Conservation (phyloP, 495 filamentous ascomycete species). For the Penicillium steckii region DNA sequence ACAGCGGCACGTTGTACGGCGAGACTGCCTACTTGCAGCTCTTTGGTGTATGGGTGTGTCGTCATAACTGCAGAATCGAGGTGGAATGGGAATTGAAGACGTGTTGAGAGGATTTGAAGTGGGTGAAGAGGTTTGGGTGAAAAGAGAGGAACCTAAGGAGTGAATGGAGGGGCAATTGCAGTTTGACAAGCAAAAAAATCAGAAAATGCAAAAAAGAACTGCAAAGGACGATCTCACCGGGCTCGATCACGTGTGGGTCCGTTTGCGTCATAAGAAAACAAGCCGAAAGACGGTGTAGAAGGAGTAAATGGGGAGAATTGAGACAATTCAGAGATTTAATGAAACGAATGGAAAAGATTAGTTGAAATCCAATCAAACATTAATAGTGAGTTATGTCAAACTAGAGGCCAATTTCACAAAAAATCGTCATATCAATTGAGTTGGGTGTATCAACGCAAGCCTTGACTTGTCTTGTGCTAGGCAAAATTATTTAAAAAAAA, state of each 20-base stretch:
- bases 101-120: neutral
- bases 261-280: constrained; percentile 3
- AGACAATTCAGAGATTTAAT: too few relatives aligned
- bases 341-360: too few relatives aligned
- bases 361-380: too few relatives aligned
- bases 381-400: too few relatives aligned
- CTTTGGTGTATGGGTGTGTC: constrained; percentile 38
- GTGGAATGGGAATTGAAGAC: neutral
- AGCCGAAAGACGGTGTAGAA: too few relatives aligned
- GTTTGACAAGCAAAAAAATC: too few relatives aligned
- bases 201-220: neutral
- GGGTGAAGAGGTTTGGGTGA: neutral
- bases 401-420: neutral
- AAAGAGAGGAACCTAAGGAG: neutral
- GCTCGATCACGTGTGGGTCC: constrained; percentile 1
- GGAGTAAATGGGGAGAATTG: too few relatives aligned
- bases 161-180: neutral
- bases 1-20: constrained; percentile 55
- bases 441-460: neutral
- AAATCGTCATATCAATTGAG: neutral
- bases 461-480: neutral
- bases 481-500: neutral
- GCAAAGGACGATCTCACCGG: neutral
- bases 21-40: constrained; percentile 49
- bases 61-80: constrained; percentile 2